Evolutionary conservation across 345 rosid species (phyloP), one percentile per base, ranked within the genome.

Genomic region (Linum tenue): DNA sequence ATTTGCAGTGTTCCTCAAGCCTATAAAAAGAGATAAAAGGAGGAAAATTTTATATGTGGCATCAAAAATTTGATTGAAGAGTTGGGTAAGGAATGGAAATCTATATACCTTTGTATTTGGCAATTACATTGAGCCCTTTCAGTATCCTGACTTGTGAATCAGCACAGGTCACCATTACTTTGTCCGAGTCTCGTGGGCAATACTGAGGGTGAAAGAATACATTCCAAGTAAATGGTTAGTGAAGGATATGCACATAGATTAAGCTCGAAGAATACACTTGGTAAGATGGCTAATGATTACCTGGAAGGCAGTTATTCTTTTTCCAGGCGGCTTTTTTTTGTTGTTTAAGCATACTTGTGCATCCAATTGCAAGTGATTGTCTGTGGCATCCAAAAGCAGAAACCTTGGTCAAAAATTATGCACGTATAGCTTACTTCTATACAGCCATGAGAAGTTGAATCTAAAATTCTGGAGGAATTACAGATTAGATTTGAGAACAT

Each of bases 61-160:
- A 59, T 11, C 22, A 17, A 55, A 2, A 40, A 59, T 65, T 44
- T 38, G 65, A 65, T 53, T 2, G 8, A 48, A 62, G 55, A 56
- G 3, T 31, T 39, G 31, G 36, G 60, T 14, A 56, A 65, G 60
- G 31, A 55, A 67, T 22, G 17, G 44, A 42, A 50, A 56, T 71
- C 31, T 22, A 22, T 22, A 60, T 78, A 87, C 98, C 96, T 64
- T 64, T 82, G 78, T 87, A 92, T 82, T 88, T 89, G 63, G 86
- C 76, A 62, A 92, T 80, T 70, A 92, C 78, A 48, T 82, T 79
- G 37, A 68, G 78, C 14, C 96, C 98, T 44, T 88, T 80, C 37
- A 89, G 86, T 76, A 92, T 83, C 77, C 89, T 85, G 70, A 92
- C 86, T 80, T 85, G 90, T 5, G 95, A 84, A 83, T 87, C 98